A percentile compares a stretch with the other conserved stretches of the same genome.
Conservation (phyloP, 768 basidiomycete genomes). For the Phaeotremella skinneri region DNA sequence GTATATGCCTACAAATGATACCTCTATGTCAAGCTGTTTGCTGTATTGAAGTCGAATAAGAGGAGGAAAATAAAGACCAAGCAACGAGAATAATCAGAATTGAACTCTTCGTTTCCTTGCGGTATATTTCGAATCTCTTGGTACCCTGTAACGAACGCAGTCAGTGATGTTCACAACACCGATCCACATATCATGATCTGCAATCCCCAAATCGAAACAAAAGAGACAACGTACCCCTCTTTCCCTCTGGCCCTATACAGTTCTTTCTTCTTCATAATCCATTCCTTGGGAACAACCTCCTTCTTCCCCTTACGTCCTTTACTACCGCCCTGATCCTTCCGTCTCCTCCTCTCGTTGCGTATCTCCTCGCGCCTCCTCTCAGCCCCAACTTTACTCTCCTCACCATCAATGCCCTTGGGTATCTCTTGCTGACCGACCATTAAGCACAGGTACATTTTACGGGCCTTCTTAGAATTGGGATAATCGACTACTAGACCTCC, state of each 20-base stretch:
- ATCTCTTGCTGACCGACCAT: constrained; percentile 82
- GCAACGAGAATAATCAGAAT: constrained; percentile 59
- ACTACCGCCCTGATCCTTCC: constrained; percentile 66
- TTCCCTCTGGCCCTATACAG: constrained; percentile 51
- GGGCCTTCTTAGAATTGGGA: constrained; percentile 92
- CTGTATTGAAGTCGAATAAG: background rate
- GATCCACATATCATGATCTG: constrained; percentile 6
- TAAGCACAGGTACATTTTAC: constrained; percentile 89
- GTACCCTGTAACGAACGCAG: constrained; percentile 80
- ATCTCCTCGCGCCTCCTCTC: constrained; percentile 50
- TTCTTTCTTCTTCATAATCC: constrained; percentile 96
- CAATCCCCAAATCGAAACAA: constrained; percentile 9
- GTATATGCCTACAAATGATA: background rate
- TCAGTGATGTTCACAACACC: constrained; percentile 66
- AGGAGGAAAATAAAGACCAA: background rate
- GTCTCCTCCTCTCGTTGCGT: constrained; percentile 69
- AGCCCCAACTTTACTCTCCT: constrained; percentile 38
- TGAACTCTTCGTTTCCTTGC: constrained; percentile 78
- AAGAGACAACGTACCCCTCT: constrained; percentile 56
- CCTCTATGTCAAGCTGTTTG: too few relatives aligned
- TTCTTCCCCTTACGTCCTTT: constrained; percentile 67
- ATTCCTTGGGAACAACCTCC: constrained; percentile 63
- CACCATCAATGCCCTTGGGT: constrained; percentile 71
- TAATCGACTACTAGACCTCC: constrained; percentile 96
- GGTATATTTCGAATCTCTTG: constrained; percentile 64